Percentiles rank a stretch among this genome's conserved stretches.
phyloP scores from a whole-genome alignment of 306 rosid genomes.

The Acacia confusa region DNA sequence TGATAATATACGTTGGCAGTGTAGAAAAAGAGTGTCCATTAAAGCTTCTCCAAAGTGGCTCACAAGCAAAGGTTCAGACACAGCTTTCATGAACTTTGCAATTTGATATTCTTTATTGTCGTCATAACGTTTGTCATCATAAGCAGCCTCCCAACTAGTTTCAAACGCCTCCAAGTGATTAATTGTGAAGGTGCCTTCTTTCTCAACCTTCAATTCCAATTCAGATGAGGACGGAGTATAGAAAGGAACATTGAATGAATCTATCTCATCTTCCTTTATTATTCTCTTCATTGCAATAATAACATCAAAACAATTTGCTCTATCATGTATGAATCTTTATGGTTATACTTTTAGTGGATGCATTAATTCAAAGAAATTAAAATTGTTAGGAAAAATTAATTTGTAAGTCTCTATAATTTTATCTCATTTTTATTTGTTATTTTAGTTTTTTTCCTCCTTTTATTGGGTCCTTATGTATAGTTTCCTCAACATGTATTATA shows the following conservation, averaged over 20 bases:
- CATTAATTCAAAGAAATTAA: too few relatives aligned
- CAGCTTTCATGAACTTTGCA: slow-evolving; percentile 36
- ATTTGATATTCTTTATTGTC: background rate
- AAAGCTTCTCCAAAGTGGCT: slow-evolving; percentile 33
- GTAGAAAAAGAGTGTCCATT: too few relatives aligned
- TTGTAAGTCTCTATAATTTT: too few relatives aligned
- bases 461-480: too few relatives aligned
- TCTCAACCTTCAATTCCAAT: background rate
- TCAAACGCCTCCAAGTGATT: background rate
- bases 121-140: background rate
- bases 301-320: background rate
- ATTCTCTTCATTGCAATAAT: background rate
- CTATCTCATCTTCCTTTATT: background rate
- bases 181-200: background rate
- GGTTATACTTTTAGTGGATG: too few relatives aligned
- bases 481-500: too few relatives aligned
- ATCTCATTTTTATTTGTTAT: too few relatives aligned
- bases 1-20: too few relatives aligned
- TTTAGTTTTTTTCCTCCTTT: too few relatives aligned
- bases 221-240: background rate
- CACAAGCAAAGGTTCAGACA: slow-evolving; percentile 33
- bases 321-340: background rate
- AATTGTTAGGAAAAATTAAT: too few relatives aligned
- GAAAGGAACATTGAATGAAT: background rate
- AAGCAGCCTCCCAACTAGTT: background rate